Conservation (phyloP, 768 basidiomycete genomes). For the Mycena maculata region DNA sequence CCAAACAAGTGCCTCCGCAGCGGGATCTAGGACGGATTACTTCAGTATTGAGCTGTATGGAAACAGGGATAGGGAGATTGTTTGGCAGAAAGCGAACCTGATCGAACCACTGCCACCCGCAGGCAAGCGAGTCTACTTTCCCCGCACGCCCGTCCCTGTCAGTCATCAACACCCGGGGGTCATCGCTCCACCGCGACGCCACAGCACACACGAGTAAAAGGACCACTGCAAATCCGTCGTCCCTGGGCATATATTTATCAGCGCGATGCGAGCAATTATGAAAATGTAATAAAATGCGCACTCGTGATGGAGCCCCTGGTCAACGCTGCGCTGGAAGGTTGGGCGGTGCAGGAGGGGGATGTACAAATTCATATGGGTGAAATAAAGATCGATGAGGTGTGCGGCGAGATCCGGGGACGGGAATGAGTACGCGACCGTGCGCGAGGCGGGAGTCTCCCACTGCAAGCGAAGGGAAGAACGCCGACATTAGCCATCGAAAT, state of each 20-base stretch:
- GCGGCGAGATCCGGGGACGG: conserved; percentile 63
- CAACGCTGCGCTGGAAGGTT: conserved; percentile 66
- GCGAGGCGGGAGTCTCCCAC: conserved; percentile 13
- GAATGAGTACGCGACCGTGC: conserved; percentile 48
- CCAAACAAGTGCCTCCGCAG: conserved; percentile 69
- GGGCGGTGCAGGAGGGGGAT: conserved; percentile 80
- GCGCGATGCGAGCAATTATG: too few species aligned
- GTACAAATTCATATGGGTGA: conserved; percentile 64
- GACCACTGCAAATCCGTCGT: conserved; percentile 65
- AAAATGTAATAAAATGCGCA: neutral
- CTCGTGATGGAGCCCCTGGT: conserved; percentile 59
- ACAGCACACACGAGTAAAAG: conserved; percentile 80
- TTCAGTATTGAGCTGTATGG: neutral
- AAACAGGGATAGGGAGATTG: too few species aligned
- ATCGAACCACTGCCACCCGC: conserved; percentile 76
- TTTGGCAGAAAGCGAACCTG: too few species aligned
- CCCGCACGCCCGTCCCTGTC: too few species aligned
- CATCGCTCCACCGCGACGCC: conserved; percentile 68
- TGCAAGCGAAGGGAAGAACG: neutral
- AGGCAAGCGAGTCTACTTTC: too few species aligned
- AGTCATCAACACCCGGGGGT: conserved; percentile 73
- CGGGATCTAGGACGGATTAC: conserved; percentile 43
- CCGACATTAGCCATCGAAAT: too few species aligned
- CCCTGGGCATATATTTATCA: conserved; percentile 26
- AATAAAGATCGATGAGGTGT: conserved; percentile 74